Conservation (phyloP, 2,329 filamentous ascomycete species). For the Arthroderma uncinatum region DNA sequence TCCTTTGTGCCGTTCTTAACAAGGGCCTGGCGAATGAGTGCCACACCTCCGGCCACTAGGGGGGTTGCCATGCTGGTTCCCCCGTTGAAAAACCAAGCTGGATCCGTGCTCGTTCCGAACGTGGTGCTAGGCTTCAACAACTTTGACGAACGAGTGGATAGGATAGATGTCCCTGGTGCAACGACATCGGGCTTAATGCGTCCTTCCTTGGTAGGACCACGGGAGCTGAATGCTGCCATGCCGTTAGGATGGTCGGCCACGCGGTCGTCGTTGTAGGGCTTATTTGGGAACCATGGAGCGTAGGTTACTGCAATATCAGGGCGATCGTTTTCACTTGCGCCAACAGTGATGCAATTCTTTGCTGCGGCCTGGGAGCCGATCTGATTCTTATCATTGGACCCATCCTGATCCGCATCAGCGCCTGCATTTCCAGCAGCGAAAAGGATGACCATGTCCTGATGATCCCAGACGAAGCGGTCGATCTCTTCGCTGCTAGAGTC, state of each 20-base stretch:
- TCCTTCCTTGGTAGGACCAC: constrained; percentile 15
- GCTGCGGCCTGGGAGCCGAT: constrained; percentile 17
- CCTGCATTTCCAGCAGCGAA: constrained; percentile 20
- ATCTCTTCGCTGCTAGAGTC: constrained; percentile 12
- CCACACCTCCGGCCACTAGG: constrained; percentile 18
- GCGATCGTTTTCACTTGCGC: constrained; percentile 18
- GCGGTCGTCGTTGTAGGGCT: constrained; percentile 10
- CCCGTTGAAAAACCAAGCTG: constrained; percentile 12
- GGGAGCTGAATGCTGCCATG: constrained; percentile 18
- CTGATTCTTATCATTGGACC: constrained; percentile 12
- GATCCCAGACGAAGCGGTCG: constrained; percentile 17
- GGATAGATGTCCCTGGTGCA: constrained; percentile 17
- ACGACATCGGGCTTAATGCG: constrained; percentile 20
- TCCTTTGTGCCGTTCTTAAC: constrained; percentile 11
- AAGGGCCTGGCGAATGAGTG: constrained; percentile 16
- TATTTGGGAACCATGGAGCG: constrained; percentile 7
- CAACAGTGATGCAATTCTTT: constrained; percentile 22
- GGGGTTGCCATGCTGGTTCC: constrained; percentile 21
- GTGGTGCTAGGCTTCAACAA: constrained; percentile 1
- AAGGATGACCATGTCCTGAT: constrained; percentile 18
- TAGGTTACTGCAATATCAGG: constrained; percentile 13
- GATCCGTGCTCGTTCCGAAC: constrained; percentile 13
- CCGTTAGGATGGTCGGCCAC: constrained; percentile 15
- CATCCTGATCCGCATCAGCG: constrained; percentile 10
- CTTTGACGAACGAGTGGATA: constrained; percentile 14